A percentile compares a stretch with the other conserved stretches of the same genome.
phyloP scores from a whole-genome alignment of 345 rosid species.

The Eucalyptus pumila region DNA sequence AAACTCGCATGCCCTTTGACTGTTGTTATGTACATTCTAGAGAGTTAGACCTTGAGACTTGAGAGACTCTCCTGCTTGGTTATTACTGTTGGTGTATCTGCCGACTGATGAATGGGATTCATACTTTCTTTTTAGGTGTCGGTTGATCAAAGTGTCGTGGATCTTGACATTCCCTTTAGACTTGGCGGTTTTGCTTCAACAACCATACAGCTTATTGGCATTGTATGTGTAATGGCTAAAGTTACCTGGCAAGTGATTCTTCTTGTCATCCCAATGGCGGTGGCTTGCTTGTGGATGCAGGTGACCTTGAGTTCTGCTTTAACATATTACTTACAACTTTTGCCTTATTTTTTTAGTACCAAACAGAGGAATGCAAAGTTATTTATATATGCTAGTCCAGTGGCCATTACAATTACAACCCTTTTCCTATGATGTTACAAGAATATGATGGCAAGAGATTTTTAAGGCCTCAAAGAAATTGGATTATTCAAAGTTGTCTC shows the following conservation, averaged over 20 bases:
- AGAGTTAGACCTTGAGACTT: background rate
- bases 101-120: background rate
- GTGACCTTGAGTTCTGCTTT: slow-evolving; percentile 13
- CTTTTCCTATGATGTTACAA: background rate
- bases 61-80: background rate
- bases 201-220: slow-evolving; percentile 93
- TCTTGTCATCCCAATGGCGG: slow-evolving; percentile 91
- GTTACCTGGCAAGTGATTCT: slow-evolving; percentile 99
- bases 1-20: background rate
- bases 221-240: slow-evolving; percentile 86
- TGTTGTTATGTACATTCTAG: background rate
- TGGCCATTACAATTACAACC: background rate
- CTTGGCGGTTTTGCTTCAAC: slow-evolving; percentile 99
- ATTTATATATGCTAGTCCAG: background rate
- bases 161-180: slow-evolving; percentile 97
- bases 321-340: background rate
- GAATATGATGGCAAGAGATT: background rate
- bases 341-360: background rate
- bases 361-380: background rate
- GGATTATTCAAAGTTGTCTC: background rate
- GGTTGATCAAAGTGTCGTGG: slow-evolving; percentile 98
- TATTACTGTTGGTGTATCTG: background rate
- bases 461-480: background rate
- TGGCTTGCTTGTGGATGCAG: slow-evolving; percentile 99
- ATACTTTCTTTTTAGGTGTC: slow-evolving; percentile 54